These are phyloP conservation scores for Leccinum fuscescens DNA, from an alignment of 1,284 basidiomycete species.

Conservation along the genomic window DNA sequence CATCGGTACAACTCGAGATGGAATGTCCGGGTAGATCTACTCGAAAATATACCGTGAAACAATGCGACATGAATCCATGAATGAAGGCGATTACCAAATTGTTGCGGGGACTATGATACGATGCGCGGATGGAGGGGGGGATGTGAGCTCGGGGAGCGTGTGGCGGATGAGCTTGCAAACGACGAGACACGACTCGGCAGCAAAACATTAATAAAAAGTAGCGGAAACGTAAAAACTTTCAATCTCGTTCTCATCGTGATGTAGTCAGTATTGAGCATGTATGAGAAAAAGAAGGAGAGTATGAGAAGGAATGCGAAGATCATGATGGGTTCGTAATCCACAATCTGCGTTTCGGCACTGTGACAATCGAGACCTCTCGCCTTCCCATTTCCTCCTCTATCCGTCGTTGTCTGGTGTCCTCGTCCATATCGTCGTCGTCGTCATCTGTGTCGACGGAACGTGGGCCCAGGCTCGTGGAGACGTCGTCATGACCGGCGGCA, in stretches of 20 bases:
- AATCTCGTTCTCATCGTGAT: constrained; percentile 13
- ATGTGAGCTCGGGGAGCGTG: neutral
- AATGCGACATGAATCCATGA: constrained; percentile 36
- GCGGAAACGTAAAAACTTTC: constrained; percentile 6
- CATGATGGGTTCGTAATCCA: constrained; percentile 65
- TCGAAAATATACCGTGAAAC: constrained; percentile 35
- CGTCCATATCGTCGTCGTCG: constrained; percentile 70
- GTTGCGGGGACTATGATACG: constrained; percentile 28
- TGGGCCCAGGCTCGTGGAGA: constrained; percentile 38
- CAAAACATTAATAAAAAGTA: constrained; percentile 19
- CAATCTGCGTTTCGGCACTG: constrained; percentile 70
- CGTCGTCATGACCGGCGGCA: constrained; percentile 47
- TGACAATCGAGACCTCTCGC: constrained; percentile 77
- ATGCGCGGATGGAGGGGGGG: constrained; percentile 16
- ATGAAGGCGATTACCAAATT: constrained; percentile 30
- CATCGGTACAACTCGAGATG: constrained; percentile 33
- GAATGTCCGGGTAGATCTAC: constrained; percentile 37
- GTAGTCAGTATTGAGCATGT: constrained; percentile 25
- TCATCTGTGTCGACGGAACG: constrained; percentile 51
- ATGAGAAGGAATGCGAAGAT: constrained; percentile 10
- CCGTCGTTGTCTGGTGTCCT: constrained; percentile 64
- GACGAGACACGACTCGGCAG: constrained; percentile 14
- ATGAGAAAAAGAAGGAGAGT: constrained; percentile 6
- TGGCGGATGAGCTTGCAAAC: constrained; percentile 9
- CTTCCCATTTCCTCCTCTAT: constrained; percentile 79